A percentile compares a stretch with the other conserved stretches of the same genome.
phyloP scores from a whole-genome alignment of 2,329 filamentous ascomycete genomes.

The Aspergillus aculeatinus region DNA sequence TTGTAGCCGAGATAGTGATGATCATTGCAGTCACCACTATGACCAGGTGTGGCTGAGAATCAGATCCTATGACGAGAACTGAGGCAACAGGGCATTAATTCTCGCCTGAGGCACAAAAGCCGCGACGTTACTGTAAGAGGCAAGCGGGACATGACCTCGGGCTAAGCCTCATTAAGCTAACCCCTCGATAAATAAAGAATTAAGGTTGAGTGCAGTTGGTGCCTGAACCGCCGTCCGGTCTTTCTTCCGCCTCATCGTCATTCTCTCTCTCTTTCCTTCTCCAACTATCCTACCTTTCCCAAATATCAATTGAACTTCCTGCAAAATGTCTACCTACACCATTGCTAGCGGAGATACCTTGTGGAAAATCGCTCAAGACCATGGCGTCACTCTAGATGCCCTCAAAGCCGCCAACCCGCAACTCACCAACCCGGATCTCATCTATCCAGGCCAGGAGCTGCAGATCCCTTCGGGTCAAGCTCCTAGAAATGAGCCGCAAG shows the following conservation, averaged over 20 bases:
- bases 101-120: neutral
- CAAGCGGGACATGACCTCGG: neutral
- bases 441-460: constrained; percentile 5
- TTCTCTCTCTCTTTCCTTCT: neutral
- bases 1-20: neutral
- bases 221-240: neutral
- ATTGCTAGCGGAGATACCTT: constrained; percentile 8
- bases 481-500: neutral
- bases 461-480: constrained; percentile 1
- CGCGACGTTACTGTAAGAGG: neutral
- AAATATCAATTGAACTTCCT: neutral
- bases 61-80: no score
- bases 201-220: neutral
- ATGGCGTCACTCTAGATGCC: constrained; percentile 5
- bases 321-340: constrained; percentile 5
- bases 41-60: no score
- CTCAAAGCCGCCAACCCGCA: constrained; percentile 12
- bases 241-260: neutral
- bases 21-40: no score
- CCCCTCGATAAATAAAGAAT: neutral
- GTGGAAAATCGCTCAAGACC: constrained; percentile 9
- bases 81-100: no score
- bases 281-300: neutral
- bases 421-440: constrained; percentile 11
- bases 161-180: neutral